Percentiles rank a stretch among this genome's conserved stretches.
phyloP scores from a whole-genome alignment of 2,329 filamentous ascomycete genomes.

The Coniochaeta ligniaria region DNA sequence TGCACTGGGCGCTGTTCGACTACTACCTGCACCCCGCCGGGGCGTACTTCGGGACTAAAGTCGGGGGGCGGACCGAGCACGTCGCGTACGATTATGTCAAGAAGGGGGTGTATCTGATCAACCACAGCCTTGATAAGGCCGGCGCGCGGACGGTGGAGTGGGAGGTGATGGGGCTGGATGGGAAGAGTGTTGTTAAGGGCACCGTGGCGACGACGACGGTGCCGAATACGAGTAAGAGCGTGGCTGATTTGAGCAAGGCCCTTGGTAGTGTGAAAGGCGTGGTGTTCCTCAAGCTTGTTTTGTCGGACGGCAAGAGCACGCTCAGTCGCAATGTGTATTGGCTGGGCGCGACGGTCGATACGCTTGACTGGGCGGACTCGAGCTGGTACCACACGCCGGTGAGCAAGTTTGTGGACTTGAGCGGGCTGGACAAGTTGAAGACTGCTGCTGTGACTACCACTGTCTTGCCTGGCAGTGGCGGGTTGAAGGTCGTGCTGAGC shows the following conservation, averaged over 20 bases:
- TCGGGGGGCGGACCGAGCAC: slow-evolving; percentile 41
- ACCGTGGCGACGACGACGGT: slow-evolving; percentile 24
- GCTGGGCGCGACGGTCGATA: slow-evolving; percentile 38
- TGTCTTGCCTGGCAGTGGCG: slow-evolving; percentile 4
- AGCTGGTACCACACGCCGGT: slow-evolving; percentile 55
- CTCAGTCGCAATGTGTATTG: slow-evolving; percentile 56
- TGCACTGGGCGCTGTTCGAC: slow-evolving; percentile 61
- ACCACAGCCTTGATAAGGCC: slow-evolving; percentile 34
- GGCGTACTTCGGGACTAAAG: slow-evolving; percentile 52
- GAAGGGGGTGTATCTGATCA: slow-evolving; percentile 43
- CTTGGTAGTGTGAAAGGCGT: slow-evolving; percentile 29
- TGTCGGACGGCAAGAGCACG: slow-evolving; percentile 25
- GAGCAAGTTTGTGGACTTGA: slow-evolving; percentile 39
- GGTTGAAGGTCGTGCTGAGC: slow-evolving; percentile 33
- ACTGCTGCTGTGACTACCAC: slow-evolving; percentile 27
- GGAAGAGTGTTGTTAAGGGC: slow-evolving; percentile 29
- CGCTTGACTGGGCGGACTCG: slow-evolving; percentile 47
- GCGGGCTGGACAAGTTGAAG: slow-evolving; percentile 30
- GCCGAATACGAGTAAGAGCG: slow-evolving; percentile 35
- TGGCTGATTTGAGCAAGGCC: slow-evolving; percentile 17
- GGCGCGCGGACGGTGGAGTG: slow-evolving; percentile 35
- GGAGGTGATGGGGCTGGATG: slow-evolving; percentile 41
- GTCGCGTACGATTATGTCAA: slow-evolving; percentile 46
- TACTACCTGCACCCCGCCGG: slow-evolving; percentile 53
- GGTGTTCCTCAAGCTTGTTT: slow-evolving; percentile 41